Percentiles rank a stretch among this genome's conserved stretches.
Conservation (phyloP, 306 rosid species). For the Geum urbanum region DNA sequence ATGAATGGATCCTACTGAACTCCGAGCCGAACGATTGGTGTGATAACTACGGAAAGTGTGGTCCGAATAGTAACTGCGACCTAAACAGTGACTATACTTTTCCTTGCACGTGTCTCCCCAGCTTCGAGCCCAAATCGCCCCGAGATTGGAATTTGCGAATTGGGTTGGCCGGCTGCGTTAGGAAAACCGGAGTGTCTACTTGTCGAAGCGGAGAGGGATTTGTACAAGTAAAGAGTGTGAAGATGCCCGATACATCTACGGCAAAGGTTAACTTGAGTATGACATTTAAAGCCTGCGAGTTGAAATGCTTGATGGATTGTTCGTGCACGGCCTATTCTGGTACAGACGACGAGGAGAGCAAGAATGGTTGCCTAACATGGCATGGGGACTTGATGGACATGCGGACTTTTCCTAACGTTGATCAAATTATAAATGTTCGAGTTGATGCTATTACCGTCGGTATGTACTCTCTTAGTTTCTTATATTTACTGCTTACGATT, state of each 20-base stretch:
- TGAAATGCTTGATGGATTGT: conserved; percentile 44
- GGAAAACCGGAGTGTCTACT: conserved; percentile 18
- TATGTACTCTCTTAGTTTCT: background rate
- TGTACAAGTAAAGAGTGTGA: conserved; percentile 24
- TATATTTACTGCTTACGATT: no score
- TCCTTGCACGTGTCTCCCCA: conserved; percentile 47
- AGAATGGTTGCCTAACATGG: conserved; percentile 47
- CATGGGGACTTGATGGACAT: conserved; percentile 42
- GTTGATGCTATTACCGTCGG: conserved; percentile 31
- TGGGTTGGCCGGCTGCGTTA: conserved; percentile 47
- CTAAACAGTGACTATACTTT: conserved; percentile 11
- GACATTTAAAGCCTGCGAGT: conserved; percentile 26
- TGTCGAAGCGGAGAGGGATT: conserved; percentile 61
- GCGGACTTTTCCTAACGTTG: conserved; percentile 22
- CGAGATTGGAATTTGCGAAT: conserved; percentile 31
- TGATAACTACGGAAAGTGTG: conserved; percentile 38
- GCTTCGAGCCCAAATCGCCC: conserved; percentile 40
- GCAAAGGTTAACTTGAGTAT: conserved; percentile 24
- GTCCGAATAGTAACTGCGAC: conserved; percentile 40
- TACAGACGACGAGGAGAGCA: conserved; percentile 17
- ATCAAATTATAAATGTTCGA: conserved; percentile 40
- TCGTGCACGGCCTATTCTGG: conserved; percentile 40
- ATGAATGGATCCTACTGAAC: conserved; percentile 30
- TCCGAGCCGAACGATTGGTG: conserved; percentile 28
- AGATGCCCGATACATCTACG: conserved; percentile 41